These are phyloP conservation scores for Emergomyces africanus DNA, from an alignment of 2,329 filamentous ascomycete genomes.

Conservation along the genomic window DNA sequence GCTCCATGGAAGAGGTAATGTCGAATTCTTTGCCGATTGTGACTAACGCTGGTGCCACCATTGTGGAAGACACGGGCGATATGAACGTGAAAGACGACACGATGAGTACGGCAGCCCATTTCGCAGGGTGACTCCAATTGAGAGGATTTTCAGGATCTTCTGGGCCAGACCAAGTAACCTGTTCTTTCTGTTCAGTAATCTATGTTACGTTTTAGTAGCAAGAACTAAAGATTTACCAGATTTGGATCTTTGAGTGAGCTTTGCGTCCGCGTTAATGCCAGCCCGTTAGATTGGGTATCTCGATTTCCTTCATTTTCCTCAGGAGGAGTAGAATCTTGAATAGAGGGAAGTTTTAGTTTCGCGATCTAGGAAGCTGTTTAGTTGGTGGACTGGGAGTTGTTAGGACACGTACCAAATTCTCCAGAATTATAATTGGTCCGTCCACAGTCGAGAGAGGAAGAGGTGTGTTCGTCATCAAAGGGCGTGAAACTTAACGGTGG, in stretches of 20 bases:
- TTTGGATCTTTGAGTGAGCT: slow-evolving; percentile 2
- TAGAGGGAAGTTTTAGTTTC: not conserved
- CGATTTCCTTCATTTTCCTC: not conserved
- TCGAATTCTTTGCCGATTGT: slow-evolving; percentile 42
- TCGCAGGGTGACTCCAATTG: slow-evolving; percentile 44
- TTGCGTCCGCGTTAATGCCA: not conserved
- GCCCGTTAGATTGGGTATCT: not conserved
- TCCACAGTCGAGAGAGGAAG: not conserved
- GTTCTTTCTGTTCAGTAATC: not conserved
- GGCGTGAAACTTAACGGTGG: not conserved
- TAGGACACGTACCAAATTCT: not conserved
- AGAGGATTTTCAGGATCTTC: slow-evolving; percentile 36
- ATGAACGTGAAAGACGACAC: slow-evolving; percentile 49
- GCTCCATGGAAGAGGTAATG: slow-evolving; percentile 34
- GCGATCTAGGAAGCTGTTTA: not conserved
- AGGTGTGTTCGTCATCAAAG: not conserved
- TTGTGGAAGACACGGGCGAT: slow-evolving; percentile 51
- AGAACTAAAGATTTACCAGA: not conserved
- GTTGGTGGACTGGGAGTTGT: not conserved
- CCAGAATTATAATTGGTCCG: not conserved
- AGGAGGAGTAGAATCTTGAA: not conserved
- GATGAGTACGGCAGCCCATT: slow-evolving; percentile 45
- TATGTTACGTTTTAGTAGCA: not conserved
- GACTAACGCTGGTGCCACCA: slow-evolving; percentile 41
- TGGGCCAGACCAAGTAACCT: slow-evolving; percentile 40